Conservation (phyloP, 208 protist species). For the Acanthamoeba castellanii region DNA sequence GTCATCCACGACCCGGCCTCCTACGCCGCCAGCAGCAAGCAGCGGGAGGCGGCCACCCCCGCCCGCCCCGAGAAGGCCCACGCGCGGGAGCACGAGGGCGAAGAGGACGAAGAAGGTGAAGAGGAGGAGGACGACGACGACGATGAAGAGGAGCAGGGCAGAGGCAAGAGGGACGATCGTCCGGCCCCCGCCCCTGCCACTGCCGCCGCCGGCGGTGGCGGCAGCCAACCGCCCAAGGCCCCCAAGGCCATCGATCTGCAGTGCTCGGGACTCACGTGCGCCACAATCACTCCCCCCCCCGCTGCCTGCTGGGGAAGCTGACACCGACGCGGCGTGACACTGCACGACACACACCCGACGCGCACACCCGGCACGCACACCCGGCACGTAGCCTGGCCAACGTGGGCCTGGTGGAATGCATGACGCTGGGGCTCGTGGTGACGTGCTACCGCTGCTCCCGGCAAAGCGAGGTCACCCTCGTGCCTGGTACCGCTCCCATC, state of each 20-base stretch:
- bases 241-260: not conserved
- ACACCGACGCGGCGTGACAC: too few species aligned
- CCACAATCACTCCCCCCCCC: not conserved
- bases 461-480: not conserved
- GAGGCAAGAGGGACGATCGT: not conserved
- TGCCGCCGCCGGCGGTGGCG: not conserved
- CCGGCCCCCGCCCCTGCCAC: not conserved
- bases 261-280: not conserved
- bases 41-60: not conserved
- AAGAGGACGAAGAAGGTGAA: not conserved
- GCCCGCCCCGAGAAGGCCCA: not conserved
- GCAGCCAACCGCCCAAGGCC: not conserved
- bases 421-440: not conserved
- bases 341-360: too few species aligned
- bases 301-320: too few species aligned
- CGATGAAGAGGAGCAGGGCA: not conserved
- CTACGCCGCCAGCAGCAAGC: slow-evolving; percentile 42
- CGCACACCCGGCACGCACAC: not conserved
- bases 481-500: not conserved
- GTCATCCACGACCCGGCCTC: not conserved
- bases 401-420: slow-evolving; percentile 29
- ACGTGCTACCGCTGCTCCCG: slow-evolving; percentile 32
- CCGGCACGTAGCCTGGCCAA: not conserved
- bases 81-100: not conserved
- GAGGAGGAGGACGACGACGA: not conserved